phyloP scores from a whole-genome alignment of 768 basidiomycete species.

The Macrolepiota albuminosa region DNA sequence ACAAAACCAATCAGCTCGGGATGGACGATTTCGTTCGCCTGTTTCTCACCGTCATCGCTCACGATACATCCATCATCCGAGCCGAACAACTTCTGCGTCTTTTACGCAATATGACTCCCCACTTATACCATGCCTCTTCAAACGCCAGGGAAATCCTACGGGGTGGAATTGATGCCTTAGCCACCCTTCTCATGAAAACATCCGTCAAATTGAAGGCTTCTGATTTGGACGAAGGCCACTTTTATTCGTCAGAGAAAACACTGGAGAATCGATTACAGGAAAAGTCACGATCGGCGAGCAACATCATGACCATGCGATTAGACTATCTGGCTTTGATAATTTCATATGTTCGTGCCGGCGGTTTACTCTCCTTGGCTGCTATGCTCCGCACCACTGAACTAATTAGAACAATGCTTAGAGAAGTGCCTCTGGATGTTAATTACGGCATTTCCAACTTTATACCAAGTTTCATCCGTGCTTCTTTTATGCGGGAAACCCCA shows the following conservation, averaged over 20 bases:
- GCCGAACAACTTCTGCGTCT: slow-evolving; percentile 67
- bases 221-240: slow-evolving; percentile 27
- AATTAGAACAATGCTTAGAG: slow-evolving; percentile 51
- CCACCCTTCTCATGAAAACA: slow-evolving; percentile 45
- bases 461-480: slow-evolving; percentile 41
- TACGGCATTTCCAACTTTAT: slow-evolving; percentile 48
- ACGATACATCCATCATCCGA: slow-evolving; percentile 60
- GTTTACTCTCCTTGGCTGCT: slow-evolving; percentile 35
- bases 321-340: slow-evolving; percentile 58
- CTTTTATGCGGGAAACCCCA: slow-evolving; percentile 42
- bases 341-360: slow-evolving; percentile 47
- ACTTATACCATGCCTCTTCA: slow-evolving; percentile 52
- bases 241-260: slow-evolving; percentile 20
- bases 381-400: slow-evolving; percentile 50
- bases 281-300: slow-evolving; percentile 46
- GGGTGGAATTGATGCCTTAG: slow-evolving; percentile 68
- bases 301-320: slow-evolving; percentile 52
- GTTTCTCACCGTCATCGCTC: slow-evolving; percentile 76
- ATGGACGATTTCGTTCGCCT: slow-evolving; percentile 67
- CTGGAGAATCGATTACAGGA: slow-evolving; percentile 32
- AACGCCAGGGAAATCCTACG: slow-evolving; percentile 50
- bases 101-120: slow-evolving; percentile 50
- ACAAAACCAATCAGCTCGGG: slow-evolving; percentile 49
- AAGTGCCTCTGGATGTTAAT: slow-evolving; percentile 33
- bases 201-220: slow-evolving; percentile 39